Percentiles rank a stretch among this genome's conserved stretches.
Conservation (phyloP, 306 rosid genomes). For the Argentina anserina region DNA sequence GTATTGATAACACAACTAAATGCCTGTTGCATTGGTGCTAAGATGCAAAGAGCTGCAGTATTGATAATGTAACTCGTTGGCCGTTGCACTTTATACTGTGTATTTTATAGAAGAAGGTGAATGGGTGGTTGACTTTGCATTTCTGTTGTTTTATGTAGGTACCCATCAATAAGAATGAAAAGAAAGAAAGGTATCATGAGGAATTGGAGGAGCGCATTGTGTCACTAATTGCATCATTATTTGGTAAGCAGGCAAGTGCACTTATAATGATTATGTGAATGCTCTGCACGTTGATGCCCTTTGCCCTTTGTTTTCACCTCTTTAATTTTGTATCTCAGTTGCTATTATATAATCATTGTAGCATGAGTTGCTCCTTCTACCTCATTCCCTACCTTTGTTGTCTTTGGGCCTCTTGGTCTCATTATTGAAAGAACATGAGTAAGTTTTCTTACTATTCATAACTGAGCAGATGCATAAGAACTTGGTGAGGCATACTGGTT, state of each 20-base stretch:
- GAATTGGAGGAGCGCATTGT: constrained; percentile 89
- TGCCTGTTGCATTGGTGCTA: background rate
- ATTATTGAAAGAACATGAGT: background rate
- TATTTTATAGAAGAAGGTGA: background rate
- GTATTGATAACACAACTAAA: background rate
- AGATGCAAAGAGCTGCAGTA: background rate
- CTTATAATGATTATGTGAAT: constrained; percentile 13
- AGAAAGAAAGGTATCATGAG: constrained; percentile 86
- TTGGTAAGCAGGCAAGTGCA: constrained; percentile 85
- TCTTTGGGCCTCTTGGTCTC: background rate
- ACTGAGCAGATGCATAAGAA: background rate
- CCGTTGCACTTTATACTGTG: background rate
- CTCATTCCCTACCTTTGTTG: background rate
- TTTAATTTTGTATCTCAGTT: background rate
- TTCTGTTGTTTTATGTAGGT: constrained; percentile 35
- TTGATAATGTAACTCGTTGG: background rate
- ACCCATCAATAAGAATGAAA: constrained; percentile 71
- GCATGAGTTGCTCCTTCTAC: background rate
- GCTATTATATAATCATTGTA: background rate
- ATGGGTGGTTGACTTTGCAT: background rate
- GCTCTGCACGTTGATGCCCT: background rate
- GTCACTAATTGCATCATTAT: constrained; percentile 81
- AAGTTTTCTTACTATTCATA: background rate
- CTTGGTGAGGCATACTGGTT: background rate
- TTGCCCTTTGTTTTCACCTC: background rate